Percentiles rank a stretch among this genome's conserved stretches.
phyloP scores from a whole-genome alignment of 2,329 filamentous ascomycete genomes.

The Colletotrichum liriopes region DNA sequence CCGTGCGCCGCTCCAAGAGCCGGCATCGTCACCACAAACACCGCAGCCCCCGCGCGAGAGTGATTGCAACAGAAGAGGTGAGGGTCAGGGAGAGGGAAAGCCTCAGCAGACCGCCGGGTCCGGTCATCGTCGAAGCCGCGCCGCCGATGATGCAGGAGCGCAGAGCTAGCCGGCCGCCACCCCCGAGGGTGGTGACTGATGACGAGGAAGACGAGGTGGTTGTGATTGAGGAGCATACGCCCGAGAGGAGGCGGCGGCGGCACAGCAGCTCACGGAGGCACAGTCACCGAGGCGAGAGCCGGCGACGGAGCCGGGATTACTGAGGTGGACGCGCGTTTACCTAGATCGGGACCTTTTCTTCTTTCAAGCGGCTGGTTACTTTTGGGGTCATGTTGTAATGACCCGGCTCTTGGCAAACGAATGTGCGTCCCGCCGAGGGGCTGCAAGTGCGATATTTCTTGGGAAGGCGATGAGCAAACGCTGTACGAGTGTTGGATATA shows the following conservation, averaged over 20 bases:
- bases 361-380: neutral
- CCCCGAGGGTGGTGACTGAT: slow-evolving; percentile 49
- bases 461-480: slow-evolving; percentile 2
- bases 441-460: neutral
- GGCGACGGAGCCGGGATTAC: slow-evolving; percentile 38
- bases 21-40: slow-evolving; percentile 34
- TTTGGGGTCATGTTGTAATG: slow-evolving; percentile 4
- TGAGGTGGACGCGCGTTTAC: slow-evolving; percentile 6
- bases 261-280: slow-evolving; percentile 45
- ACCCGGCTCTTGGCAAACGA: neutral
- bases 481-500: slow-evolving; percentile 14
- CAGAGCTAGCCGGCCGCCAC: slow-evolving; percentile 44
- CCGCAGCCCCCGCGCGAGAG: slow-evolving; percentile 41
- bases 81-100: slow-evolving; percentile 45
- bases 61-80: slow-evolving; percentile 51
- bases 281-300: slow-evolving; percentile 34
- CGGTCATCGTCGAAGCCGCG: slow-evolving; percentile 49
- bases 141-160: slow-evolving; percentile 45
- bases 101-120: slow-evolving; percentile 32
- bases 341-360: neutral
- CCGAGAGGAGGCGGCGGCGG: slow-evolving; percentile 47
- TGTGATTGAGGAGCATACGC: slow-evolving; percentile 54
- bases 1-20: slow-evolving; percentile 42
- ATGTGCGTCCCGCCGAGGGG: neutral
- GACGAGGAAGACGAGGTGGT: slow-evolving; percentile 52